These are phyloP conservation scores for Cajanus cajan DNA, from an alignment of 306 rosid species.

Conservation along the genomic window DNA sequence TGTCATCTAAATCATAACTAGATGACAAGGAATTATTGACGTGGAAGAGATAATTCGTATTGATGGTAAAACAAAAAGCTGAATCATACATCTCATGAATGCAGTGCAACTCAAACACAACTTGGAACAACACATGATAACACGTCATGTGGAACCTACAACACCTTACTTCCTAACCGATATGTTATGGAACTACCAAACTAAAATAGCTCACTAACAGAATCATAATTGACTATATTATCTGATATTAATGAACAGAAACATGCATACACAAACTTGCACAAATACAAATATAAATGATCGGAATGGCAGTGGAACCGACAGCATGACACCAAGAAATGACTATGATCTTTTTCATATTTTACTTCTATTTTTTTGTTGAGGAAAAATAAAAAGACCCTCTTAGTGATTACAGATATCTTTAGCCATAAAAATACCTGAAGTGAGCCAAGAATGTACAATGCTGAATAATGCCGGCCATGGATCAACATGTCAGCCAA, in stretches of 20 bases:
- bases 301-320: neutral
- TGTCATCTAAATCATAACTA: neutral
- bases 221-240: neutral
- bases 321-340: neutral
- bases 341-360: neutral
- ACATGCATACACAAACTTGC: neutral
- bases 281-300: neutral
- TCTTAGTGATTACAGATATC: neutral
- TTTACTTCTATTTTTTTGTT: neutral
- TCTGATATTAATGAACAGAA: neutral
- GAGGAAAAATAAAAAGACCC: neutral
- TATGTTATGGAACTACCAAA: neutral
- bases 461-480: slow-evolving; percentile 86
- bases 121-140: neutral
- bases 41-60: neutral
- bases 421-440: slow-evolving; percentile 57
- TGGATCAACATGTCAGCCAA: slow-evolving; percentile 96
- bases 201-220: neutral
- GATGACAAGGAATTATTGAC: neutral
- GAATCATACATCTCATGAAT: neutral
- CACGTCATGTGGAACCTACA: neutral
- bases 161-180: neutral
- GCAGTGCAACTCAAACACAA: neutral
- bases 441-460: slow-evolving; percentile 87
- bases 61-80: neutral